These are phyloP conservation scores for Lecanicillium sp. DNA, from an alignment of 2,329 filamentous ascomycete species.

Conservation along the genomic window DNA sequence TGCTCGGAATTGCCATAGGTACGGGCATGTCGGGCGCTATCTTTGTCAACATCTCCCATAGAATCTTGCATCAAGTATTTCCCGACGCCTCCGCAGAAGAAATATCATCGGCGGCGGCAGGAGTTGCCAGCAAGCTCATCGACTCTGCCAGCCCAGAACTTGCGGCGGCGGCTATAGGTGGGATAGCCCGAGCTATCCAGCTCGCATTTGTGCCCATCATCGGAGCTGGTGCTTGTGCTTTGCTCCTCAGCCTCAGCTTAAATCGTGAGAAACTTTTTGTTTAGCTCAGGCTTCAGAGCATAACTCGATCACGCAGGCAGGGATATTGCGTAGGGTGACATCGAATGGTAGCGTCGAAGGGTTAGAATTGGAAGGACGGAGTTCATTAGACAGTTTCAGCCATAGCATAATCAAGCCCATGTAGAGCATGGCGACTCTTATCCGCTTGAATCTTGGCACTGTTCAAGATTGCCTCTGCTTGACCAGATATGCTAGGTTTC, in stretches of 20 bases:
- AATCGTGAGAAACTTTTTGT: constrained; percentile 26
- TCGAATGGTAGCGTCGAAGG: not conserved
- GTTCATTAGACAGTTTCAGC: not conserved
- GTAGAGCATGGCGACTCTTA: not conserved
- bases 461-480: not conserved
- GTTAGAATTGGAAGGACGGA: not conserved
- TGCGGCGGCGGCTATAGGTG: constrained; percentile 17
- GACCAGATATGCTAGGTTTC: not conserved
- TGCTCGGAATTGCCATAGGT: constrained; percentile 4
- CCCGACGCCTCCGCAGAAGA: constrained; percentile 3
- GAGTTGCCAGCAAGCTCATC: constrained; percentile 7
- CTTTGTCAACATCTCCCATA: constrained; percentile 13
- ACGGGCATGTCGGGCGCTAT: constrained; percentile 4
- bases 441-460: not conserved
- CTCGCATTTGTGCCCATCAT: constrained; percentile 25
- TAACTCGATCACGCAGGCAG: not conserved
- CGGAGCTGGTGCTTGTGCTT: constrained; percentile 20
- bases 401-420: not conserved
- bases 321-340: not conserved
- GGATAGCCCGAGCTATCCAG: constrained; percentile 24
- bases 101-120: constrained; percentile 7
- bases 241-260: constrained; percentile 23
- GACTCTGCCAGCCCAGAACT: constrained; percentile 9
- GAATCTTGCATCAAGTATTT: constrained; percentile 6
- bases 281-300: too few relatives aligned